Base-by-base conservation (phyloP, 768 basidiomycete species). In the Mycena venus region DNA sequence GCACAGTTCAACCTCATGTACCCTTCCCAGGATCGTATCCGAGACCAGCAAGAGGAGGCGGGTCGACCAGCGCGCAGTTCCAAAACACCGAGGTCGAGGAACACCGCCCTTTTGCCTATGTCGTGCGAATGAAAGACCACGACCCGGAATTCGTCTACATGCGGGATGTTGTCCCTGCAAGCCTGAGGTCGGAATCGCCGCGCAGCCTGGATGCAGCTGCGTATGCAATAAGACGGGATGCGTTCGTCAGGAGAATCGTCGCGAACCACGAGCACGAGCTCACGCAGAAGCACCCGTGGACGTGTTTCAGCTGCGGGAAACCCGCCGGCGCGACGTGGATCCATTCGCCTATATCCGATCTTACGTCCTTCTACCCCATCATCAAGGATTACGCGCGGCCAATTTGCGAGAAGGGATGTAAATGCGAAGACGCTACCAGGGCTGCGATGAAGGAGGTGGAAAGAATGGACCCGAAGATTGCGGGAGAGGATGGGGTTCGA, bases 111-210 rank as follows among this genome's bases (percentile, higher is more conserved):
- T 55, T 75, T 7, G 55, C n/a, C n/a, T 75, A 75, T 25, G 64
- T 63, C 47, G 74, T 75, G 25, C 73, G 62, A 6, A 49, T 69
- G 67, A 65, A 62, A 11, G 12, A 17, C 23, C 63, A 70, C 64
- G 34, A 53, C 27, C 69, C 68, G 23, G 74, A 70, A 49, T 65
- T 66, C 40, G 65, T 75, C 32, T 34, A 59, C 23, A 70, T 75
- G 74, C 74, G 74, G n/a, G 74, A 75, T 23, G 67, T 75, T 69
- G 64, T 75, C n/a, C 74, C 74, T 8, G 38, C 23, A 7, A 61
- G 63, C 27, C 63, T 75, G 3, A 61, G 25, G 58, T 5, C 17
- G 7, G 36, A 1, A 19, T 21, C 55, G 0, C 27, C 44, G 23
- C 27, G 23, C 14, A 44, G 5, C 25, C n/a, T n/a, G n/a, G 63